phyloP scores from a whole-genome alignment of 2,329 filamentous ascomycete species.

The Pseudogymnoascus sp. region DNA sequence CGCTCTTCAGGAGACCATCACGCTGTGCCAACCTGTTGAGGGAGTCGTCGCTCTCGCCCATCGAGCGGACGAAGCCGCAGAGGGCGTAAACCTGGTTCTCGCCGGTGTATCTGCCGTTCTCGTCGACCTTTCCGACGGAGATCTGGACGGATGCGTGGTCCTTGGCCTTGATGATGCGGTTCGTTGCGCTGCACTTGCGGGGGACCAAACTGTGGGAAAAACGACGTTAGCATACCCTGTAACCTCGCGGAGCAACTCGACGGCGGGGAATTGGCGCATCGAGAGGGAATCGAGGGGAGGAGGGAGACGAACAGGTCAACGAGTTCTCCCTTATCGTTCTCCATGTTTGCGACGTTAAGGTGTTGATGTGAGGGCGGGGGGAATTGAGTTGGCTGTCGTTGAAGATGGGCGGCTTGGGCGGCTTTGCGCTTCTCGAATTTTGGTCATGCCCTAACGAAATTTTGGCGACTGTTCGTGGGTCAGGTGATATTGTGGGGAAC shows the following conservation, averaged over 20 bases:
- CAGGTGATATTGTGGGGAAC: neutral
- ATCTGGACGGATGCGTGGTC: slow-evolving; percentile 99
- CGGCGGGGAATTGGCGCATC: slow-evolving; percentile 11
- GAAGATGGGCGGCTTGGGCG: slow-evolving; percentile 1
- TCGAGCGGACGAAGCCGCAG: slow-evolving; percentile 92
- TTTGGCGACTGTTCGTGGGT: slow-evolving; percentile 10
- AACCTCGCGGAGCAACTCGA: slow-evolving; percentile 11
- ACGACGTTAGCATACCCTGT: slow-evolving; percentile 11
- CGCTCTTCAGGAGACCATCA: slow-evolving; percentile 92
- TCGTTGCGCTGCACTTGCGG: slow-evolving; percentile 97
- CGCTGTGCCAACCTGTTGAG: slow-evolving; percentile 93
- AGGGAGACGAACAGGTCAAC: slow-evolving; percentile 78
- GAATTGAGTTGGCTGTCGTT: slow-evolving; percentile 14
- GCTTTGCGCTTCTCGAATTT: slow-evolving; percentile 9
- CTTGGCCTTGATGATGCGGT: slow-evolving; percentile 99
- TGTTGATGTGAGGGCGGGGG: slow-evolving; percentile 26
- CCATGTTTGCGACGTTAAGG: slow-evolving; percentile 61
- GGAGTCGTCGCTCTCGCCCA: slow-evolving; percentile 96
- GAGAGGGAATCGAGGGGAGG: neutral
- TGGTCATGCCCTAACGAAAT: slow-evolving; percentile 8
- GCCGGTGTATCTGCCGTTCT: slow-evolving; percentile 88
- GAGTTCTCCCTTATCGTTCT: slow-evolving; percentile 99
- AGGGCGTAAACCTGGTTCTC: slow-evolving; percentile 98
- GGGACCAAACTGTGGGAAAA: slow-evolving; percentile 70
- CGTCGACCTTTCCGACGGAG: slow-evolving; percentile 94